Evolutionary conservation across 1,284 basidiomycete genomes (phyloP).

Genomic region (Vanrija sp.): DNA sequence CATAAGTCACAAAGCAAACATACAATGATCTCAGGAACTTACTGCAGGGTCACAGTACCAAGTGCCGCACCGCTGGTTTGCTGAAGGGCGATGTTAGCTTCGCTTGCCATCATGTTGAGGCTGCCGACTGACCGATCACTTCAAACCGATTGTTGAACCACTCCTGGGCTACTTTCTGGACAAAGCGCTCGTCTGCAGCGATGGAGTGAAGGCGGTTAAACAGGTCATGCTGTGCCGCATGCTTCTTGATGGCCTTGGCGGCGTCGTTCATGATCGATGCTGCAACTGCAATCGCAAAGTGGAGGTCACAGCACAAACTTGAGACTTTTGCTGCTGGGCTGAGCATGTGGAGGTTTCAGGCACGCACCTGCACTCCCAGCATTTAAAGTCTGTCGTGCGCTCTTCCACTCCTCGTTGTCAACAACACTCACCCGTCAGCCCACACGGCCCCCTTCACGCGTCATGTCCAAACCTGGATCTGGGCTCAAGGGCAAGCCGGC

Average conservation of each 20-base stretch:
- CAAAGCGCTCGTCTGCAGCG: slow-evolving; percentile 67
- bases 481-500: neutral
- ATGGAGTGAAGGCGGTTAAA: slow-evolving; percentile 86
- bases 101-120: neutral
- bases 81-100: slow-evolving; percentile 46
- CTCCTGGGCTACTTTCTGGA: slow-evolving; percentile 57
- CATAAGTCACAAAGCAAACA: slow-evolving; percentile 1
- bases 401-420: neutral
- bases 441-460: neutral
- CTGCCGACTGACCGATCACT: slow-evolving; percentile 34
- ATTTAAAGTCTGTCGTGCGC: neutral
- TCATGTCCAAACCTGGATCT: slow-evolving; percentile 4
- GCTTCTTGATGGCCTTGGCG: slow-evolving; percentile 35
- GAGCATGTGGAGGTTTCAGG: slow-evolving; percentile 1
- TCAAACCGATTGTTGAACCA: slow-evolving; percentile 49
- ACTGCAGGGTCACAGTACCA: slow-evolving; percentile 82
- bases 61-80: slow-evolving; percentile 87
- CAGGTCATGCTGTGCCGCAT: slow-evolving; percentile 56
- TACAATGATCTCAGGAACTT: neutral
- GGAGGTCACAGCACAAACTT: slow-evolving; percentile 4
- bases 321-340: neutral
- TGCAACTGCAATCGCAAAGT: neutral
- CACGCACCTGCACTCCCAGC: neutral
- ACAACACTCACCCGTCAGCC: neutral
- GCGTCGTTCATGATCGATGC: slow-evolving; percentile 11